A percentile compares a stretch with the other conserved stretches of the same genome.
phyloP scores from a whole-genome alignment of 1,139 yeast species.

The Taphrina sp. region DNA sequence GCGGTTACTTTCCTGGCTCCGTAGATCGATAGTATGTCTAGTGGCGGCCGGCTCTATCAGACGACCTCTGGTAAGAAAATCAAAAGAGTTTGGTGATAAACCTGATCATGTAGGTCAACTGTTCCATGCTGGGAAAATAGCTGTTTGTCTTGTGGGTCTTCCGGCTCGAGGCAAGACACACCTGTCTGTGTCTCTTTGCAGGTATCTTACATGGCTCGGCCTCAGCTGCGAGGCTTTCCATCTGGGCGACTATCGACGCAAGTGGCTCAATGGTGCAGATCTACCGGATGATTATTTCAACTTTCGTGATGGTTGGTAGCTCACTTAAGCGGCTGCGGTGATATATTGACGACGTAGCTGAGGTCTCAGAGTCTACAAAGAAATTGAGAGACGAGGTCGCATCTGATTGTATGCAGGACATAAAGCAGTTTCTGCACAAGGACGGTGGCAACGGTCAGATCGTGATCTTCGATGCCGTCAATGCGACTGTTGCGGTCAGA shows the following conservation, averaged over 20 bases:
- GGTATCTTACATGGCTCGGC: constrained; percentile 90
- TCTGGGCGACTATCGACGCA: constrained; percentile 85
- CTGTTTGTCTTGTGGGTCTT: constrained; percentile 84
- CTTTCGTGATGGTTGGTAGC: constrained; percentile 47
- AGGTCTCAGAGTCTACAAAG: constrained; percentile 50
- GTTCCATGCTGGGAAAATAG: constrained; percentile 92
- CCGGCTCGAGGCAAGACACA: constrained; percentile 98
- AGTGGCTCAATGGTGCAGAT: constrained; percentile 49
- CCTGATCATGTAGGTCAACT: too few relatives aligned
- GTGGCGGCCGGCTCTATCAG: constrained; percentile 58
- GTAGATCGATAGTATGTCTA: constrained; percentile 2
- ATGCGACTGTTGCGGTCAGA: constrained; percentile 72
- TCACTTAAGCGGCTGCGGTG: background rate
- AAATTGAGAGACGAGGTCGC: constrained; percentile 60
- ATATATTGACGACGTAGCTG: background rate
- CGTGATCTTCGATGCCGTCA: constrained; percentile 94
- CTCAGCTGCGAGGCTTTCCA: constrained; percentile 91
- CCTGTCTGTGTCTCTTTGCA: constrained; percentile 81
- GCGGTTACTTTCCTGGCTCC: too few relatives aligned
- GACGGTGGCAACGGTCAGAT: constrained; percentile 70
- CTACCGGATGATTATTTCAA: constrained; percentile 72
- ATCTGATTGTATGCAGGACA: constrained; percentile 65
- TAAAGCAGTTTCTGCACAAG: constrained; percentile 58
- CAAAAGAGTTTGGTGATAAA: too few relatives aligned
- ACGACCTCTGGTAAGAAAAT: too few relatives aligned